A percentile compares a stretch with the other conserved stretches of the same genome.
phyloP scores from a whole-genome alignment of 306 rosid species.

The Cicer pinnatifidum region DNA sequence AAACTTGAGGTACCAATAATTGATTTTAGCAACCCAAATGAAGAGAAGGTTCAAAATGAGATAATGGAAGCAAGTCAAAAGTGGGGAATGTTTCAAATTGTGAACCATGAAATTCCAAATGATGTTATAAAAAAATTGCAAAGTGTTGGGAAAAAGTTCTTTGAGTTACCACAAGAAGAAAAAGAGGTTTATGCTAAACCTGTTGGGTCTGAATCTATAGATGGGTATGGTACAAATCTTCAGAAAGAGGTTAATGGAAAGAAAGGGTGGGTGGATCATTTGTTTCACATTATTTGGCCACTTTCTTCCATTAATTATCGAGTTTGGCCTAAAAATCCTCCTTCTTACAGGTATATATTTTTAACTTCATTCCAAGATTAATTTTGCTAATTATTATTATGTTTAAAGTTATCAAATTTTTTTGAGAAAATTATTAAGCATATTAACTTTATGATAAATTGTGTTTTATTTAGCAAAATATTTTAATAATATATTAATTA shows the following conservation, averaged over 20 bases:
- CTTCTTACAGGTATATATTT: conserved; percentile 64
- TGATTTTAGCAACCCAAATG: conserved; percentile 54
- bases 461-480: no score
- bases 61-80: conserved; percentile 53
- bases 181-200: conserved; percentile 64
- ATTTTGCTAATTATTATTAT: no score
- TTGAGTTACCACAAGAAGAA: conserved; percentile 60
- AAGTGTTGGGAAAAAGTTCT: conserved; percentile 62
- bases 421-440: no score
- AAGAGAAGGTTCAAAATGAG: conserved; percentile 34
- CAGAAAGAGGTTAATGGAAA: conserved; percentile 66
- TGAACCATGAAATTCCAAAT: conserved; percentile 71
- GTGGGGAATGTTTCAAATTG: conserved; percentile 82
- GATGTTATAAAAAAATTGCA: conserved; percentile 58
- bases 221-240: conserved; percentile 72
- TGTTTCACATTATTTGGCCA: conserved; percentile 75
- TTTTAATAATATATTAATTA: no score
- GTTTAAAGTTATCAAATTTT: no score
- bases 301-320: conserved; percentile 56
- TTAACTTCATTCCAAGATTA: no score
- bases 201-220: conserved; percentile 40
- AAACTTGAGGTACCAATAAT: conserved; percentile 59
- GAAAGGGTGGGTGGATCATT: conserved; percentile 83
- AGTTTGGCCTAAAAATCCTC: conserved; percentile 75
- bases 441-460: no score